Evolutionary conservation across 352 stramenopile species (phyloP).

Genomic region (Phytophthora litchii): DNA sequence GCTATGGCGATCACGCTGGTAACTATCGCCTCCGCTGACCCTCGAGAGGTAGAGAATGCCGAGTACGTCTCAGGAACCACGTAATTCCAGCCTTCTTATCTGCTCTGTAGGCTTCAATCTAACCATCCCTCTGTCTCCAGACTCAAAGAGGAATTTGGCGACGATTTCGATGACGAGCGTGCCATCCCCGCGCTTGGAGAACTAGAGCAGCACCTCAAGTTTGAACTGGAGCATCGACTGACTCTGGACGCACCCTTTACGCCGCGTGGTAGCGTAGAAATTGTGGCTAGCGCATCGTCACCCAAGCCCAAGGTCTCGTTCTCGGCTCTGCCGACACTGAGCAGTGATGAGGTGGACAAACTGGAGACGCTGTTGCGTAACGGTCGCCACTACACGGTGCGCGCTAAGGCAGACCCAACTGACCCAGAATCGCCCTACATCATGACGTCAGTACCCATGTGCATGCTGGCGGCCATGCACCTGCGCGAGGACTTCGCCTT

Average conservation of each 20-base stretch:
- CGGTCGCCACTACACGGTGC: conserved; percentile 71
- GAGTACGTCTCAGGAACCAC: conserved; percentile 44
- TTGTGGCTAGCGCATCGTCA: conserved; percentile 56
- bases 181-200: conserved; percentile 33
- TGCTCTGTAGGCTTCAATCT: conserved; percentile 17
- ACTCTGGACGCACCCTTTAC: conserved; percentile 38
- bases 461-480: conserved; percentile 71
- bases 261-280: conserved; percentile 60
- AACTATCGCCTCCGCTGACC: conserved; percentile 40
- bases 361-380: conserved; percentile 51
- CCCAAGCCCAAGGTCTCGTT: conserved; percentile 73
- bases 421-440: conserved; percentile 72
- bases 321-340: conserved; percentile 51
- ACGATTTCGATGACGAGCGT: conserved; percentile 63
- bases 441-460: conserved; percentile 81
- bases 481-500: conserved; percentile 86
- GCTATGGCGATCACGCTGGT: conserved; percentile 43
- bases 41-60: conserved; percentile 63
- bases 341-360: conserved; percentile 47
- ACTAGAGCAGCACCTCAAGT: conserved; percentile 53
- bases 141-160: conserved; percentile 70
- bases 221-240: conserved; percentile 73
- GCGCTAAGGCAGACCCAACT: conserved; percentile 60
- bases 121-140: conserved; percentile 22
- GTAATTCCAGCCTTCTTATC: background rate